Base-by-base conservation (phyloP, 306 rosid species). In the Quercus mongolica region DNA sequence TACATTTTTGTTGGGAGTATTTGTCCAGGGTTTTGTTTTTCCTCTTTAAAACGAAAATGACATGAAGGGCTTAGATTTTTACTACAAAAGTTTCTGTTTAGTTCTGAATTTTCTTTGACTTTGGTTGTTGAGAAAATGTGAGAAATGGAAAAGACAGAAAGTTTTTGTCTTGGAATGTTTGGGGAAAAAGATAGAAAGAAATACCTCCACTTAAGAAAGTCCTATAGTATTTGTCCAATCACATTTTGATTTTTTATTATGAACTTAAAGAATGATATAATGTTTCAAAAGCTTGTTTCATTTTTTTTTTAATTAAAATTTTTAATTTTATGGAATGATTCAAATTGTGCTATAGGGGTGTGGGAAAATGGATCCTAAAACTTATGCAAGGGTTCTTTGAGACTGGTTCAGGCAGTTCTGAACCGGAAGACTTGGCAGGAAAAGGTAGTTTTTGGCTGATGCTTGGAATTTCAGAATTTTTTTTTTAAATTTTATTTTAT, bases 341-440 rank as follows among this genome's bases (percentile, higher is more conserved):
- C 80, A 57, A 74, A 74, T 81, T 76, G 51, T 88, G 69, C 65
- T 73, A 54, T 19, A 95, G 99, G 87, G 99, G 99, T 62, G 97
- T 92, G 68, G 99, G 99, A 49, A 95, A 95, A 81, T 91, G 95
- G 97, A 95, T 95, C 71, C 89, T 92, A 86, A 87, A 58, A 88
- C 94, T 89, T 74, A 86, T 91, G 89, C 92, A 94, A 85, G 98
- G 88, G 5, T 91, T 86, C 80, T 94, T 94, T 80, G 92, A 88
- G 76, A 77, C 82, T 0, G 70, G 72, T 74, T 82, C 91, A 46
- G 90, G 82, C 76, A 77, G 28, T 80, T 81, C 89, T 77, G 97
- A 86, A 86, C 86, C 86, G 5, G 95, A 89, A 78, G 90, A 84
- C 61, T 54, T 83, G 89, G 74, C 82, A 23, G 77, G 86, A 70